A percentile compares a stretch with the other conserved stretches of the same genome.
These are phyloP conservation scores for Populus tomentosa DNA, from an alignment of 441 rosid species.

Conservation along the genomic window DNA sequence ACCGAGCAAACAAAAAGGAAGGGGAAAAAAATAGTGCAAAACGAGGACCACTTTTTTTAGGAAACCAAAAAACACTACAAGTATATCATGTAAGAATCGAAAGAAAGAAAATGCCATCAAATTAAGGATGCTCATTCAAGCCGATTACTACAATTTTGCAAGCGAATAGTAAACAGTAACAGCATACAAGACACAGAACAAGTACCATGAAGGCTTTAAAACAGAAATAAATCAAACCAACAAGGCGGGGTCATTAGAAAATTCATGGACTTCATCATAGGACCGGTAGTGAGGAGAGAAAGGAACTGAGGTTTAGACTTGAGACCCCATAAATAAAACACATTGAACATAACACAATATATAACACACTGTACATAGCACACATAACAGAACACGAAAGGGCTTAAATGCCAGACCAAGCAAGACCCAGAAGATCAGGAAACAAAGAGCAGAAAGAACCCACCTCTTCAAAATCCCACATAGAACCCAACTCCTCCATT, in stretches of 20 bases:
- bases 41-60: not conserved
- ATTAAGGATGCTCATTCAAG: not conserved
- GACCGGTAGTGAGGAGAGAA: not conserved
- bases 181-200: not conserved
- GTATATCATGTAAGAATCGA: not conserved
- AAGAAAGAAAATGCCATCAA: not conserved
- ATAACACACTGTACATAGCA: not conserved
- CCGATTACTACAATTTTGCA: not conserved
- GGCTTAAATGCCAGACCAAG: not conserved
- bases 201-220: not conserved
- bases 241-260: not conserved
- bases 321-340: not conserved
- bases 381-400: not conserved
- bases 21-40: not conserved
- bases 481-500: conserved; percentile 70
- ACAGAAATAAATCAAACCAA: not conserved
- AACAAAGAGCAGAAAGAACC: conserved; percentile 9
- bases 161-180: not conserved
- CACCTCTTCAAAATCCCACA: conserved; percentile 80
- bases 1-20: not conserved
- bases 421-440: not conserved
- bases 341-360: not conserved
- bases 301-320: not conserved
- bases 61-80: not conserved
- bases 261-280: not conserved